These are phyloP conservation scores for Saccharomyces pastorianus DNA, from an alignment of 1,139 yeast species.

Conservation along the genomic window DNA sequence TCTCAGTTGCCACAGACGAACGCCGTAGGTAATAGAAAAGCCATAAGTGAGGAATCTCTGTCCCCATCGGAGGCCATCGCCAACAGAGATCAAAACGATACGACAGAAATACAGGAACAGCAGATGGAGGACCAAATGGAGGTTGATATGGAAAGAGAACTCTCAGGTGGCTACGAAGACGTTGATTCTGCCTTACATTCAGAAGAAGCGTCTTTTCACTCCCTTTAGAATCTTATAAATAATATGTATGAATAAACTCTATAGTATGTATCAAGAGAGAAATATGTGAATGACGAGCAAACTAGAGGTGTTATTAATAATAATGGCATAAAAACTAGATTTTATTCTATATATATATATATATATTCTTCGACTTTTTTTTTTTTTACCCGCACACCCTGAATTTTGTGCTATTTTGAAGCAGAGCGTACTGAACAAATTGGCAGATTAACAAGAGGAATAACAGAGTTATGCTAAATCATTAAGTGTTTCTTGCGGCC, in stretches of 20 bases:
- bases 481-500: background rate
- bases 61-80: constrained; percentile 10
- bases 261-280: background rate
- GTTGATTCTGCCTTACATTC: background rate
- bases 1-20: background rate
- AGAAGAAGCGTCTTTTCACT: background rate
- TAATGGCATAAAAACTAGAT: background rate
- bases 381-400: background rate
- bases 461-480: background rate
- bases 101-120: constrained; percentile 8
- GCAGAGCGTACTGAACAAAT: background rate
- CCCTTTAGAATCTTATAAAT: background rate
- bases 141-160: constrained; percentile 7
- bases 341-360: background rate
- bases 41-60: background rate
- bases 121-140: constrained; percentile 11
- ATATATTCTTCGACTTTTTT: background rate
- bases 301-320: background rate
- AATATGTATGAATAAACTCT: background rate
- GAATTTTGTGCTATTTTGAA: background rate
- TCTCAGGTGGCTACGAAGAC: constrained; percentile 3
- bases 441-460: background rate
- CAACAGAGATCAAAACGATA: constrained; percentile 10
- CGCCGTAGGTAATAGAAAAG: no score
- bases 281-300: background rate